A percentile compares a stretch with the other conserved stretches of the same genome.
Conservation (phyloP, 2,329 filamentous ascomycete species). For the Calonectria naviculata region DNA sequence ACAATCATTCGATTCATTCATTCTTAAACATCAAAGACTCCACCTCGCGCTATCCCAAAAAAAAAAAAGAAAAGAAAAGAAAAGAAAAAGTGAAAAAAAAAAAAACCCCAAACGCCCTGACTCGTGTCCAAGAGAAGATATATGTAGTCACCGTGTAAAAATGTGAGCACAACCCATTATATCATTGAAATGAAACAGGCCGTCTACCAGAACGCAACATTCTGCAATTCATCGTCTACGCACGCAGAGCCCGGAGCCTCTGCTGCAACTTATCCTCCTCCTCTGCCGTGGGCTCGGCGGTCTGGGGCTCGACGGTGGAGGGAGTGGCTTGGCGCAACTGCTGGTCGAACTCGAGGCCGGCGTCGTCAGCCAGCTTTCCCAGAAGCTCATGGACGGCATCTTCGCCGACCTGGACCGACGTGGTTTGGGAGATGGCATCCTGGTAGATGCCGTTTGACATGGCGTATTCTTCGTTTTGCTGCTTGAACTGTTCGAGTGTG, state of each 20-base stretch:
- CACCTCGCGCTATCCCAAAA: constrained; percentile 25
- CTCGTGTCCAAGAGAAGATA: constrained; percentile 30
- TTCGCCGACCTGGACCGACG: constrained; percentile 77
- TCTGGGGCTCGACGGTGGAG: constrained; percentile 68
- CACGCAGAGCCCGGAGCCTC: constrained; percentile 65
- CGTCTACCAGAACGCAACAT: background rate
- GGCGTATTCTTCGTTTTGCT: constrained; percentile 73
- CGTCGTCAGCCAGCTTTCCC: constrained; percentile 88
- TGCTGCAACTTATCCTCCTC: constrained; percentile 81
- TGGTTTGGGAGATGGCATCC: constrained; percentile 84
- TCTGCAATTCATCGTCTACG: constrained; percentile 45
- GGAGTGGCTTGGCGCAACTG: constrained; percentile 73
- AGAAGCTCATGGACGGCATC: constrained; percentile 90
- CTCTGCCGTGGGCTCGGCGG: constrained; percentile 77
- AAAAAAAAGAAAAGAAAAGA: too few species aligned
- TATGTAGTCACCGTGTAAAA: constrained; percentile 6
- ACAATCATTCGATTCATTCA: constrained; percentile 15
- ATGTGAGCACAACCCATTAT: constrained; percentile 1
- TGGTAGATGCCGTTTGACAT: constrained; percentile 82
- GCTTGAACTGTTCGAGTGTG: constrained; percentile 70
- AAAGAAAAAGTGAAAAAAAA: too few species aligned
- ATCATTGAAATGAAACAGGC: background rate
- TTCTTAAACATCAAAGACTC: constrained; percentile 1
- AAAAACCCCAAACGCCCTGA: constrained; percentile 37
- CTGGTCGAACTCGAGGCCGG: constrained; percentile 82